These are phyloP conservation scores for Leersia perrieri DNA, from an alignment of 176 grass and related monocot species.

Conservation along the genomic window DNA sequence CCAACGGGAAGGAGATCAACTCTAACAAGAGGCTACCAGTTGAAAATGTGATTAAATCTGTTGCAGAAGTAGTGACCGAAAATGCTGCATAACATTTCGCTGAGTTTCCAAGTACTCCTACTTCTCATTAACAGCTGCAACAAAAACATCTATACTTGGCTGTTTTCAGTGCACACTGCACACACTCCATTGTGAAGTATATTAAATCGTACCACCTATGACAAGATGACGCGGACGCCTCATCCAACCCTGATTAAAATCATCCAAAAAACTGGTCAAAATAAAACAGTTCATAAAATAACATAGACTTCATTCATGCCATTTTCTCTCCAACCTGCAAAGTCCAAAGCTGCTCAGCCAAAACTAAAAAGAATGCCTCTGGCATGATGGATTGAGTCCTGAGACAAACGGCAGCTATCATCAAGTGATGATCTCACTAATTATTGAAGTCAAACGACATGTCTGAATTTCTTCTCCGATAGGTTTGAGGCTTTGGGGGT, in stretches of 20 bases:
- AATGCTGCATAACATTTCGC: not conserved
- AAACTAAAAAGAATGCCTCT: not conserved
- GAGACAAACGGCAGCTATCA: not conserved
- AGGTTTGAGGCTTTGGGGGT: not conserved
- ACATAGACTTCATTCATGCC: not conserved
- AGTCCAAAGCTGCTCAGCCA: not conserved
- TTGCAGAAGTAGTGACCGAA: not conserved
- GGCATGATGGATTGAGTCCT: not conserved
- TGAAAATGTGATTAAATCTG: not conserved
- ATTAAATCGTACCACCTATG: not conserved
- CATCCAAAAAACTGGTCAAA: too few relatives aligned
- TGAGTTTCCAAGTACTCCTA: not conserved
- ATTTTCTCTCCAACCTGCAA: conserved; percentile 32
- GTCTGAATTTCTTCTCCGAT: not conserved
- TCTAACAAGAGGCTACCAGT: too few relatives aligned
- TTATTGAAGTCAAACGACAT: conserved; percentile 26
- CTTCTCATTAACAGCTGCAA: not conserved
- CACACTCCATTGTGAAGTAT: not conserved
- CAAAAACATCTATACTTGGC: not conserved
- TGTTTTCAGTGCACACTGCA: not conserved
- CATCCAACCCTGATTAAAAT: conserved; percentile 19
- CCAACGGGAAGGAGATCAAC: too few relatives aligned
- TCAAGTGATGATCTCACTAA: not conserved
- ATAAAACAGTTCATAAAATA: too few relatives aligned
- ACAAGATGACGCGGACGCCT: not conserved